Percentiles rank a stretch among this genome's conserved stretches.
phyloP scores from a whole-genome alignment of 164 flowering plant species.

The Tetracentron sinense region DNA sequence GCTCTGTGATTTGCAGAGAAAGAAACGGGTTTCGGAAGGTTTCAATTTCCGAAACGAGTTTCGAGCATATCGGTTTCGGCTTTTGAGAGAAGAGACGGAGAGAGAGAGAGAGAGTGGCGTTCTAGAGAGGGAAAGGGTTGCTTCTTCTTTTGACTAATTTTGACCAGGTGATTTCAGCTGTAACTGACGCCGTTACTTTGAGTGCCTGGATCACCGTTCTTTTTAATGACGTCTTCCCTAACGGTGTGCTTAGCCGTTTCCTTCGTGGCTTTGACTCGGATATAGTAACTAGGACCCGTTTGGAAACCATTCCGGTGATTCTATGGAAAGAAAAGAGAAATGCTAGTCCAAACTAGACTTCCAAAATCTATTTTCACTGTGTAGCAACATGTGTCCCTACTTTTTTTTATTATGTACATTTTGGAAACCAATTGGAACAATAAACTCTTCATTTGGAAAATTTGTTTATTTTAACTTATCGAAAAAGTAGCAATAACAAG shows the following conservation, averaged over 20 bases:
- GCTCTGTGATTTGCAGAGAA: neutral
- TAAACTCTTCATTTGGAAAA: no score
- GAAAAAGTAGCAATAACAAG: no score
- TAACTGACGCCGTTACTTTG: conserved; percentile 8
- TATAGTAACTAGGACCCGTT: neutral
- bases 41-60: conserved; percentile 17
- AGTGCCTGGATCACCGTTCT: neutral
- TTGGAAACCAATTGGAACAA: no score
- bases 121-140: neutral
- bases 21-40: conserved; percentile 21
- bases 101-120: neutral
- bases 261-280: neutral
- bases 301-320: no score
- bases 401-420: no score
- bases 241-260: neutral
- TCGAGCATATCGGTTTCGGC: conserved; percentile 3
- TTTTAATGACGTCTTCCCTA: neutral
- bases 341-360: no score
- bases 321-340: no score
- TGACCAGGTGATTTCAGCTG: conserved; percentile 16
- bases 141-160: conserved; percentile 14
- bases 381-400: no score
- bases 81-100: neutral
- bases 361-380: no score
- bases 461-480: no score